Conservation (phyloP, 2,329 filamentous ascomycete genomes). For the Pyrenophora tritici-repentis region DNA sequence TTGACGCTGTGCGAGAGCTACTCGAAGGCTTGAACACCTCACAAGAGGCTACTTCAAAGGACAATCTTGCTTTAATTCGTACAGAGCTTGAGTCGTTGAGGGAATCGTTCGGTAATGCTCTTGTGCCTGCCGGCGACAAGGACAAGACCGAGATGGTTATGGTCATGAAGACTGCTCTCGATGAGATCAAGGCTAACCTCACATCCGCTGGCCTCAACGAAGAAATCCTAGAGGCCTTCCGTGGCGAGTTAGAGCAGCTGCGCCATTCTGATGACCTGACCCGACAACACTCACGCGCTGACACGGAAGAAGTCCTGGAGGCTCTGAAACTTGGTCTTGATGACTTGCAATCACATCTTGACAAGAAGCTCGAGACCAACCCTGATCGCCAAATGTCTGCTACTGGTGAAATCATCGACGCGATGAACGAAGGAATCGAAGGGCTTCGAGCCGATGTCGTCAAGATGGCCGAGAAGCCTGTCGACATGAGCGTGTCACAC, state of each 20-base stretch:
- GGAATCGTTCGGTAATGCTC: slow-evolving; percentile 48
- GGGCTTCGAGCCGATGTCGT: slow-evolving; percentile 75
- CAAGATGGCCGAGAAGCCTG: slow-evolving; percentile 76
- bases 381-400: slow-evolving; percentile 59
- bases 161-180: slow-evolving; percentile 43
- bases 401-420: slow-evolving; percentile 64
- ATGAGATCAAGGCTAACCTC: slow-evolving; percentile 44
- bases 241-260: slow-evolving; percentile 56
- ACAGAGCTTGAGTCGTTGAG: slow-evolving; percentile 52
- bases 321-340: slow-evolving; percentile 56
- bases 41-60: slow-evolving; percentile 49
- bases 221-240: slow-evolving; percentile 59
- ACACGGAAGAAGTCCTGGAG: slow-evolving; percentile 57
- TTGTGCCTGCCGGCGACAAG: slow-evolving; percentile 46
- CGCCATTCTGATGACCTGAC: slow-evolving; percentile 50
- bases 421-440: slow-evolving; percentile 72
- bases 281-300: slow-evolving; percentile 48
- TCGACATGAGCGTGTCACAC: slow-evolving; percentile 81
- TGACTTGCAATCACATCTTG: slow-evolving; percentile 55
- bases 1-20: slow-evolving; percentile 65
- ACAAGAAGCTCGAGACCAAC: slow-evolving; percentile 57
- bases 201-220: slow-evolving; percentile 46
- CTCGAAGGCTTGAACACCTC: slow-evolving; percentile 51
- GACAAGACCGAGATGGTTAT: slow-evolving; percentile 51
- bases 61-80: slow-evolving; percentile 50